Evolutionary conservation across 2,329 filamentous ascomycete species (phyloP).

Genomic region (Clonostachys byssicola): DNA sequence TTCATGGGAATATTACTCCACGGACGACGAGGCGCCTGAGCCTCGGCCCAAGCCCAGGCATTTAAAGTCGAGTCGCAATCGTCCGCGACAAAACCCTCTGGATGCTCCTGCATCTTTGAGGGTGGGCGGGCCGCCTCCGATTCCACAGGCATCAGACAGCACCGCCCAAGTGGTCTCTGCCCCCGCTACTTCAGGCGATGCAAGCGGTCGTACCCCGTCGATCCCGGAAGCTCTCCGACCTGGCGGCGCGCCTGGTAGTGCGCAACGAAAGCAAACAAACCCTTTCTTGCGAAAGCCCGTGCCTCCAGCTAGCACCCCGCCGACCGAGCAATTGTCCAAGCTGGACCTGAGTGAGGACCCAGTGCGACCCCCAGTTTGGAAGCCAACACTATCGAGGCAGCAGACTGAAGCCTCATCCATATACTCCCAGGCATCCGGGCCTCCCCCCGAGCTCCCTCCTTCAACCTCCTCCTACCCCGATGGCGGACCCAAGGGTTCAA

Average conservation of each 20-base stretch:
- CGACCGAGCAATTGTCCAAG: slow-evolving; percentile 2
- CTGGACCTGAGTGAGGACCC: neutral
- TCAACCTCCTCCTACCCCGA: neutral
- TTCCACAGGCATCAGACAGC: neutral
- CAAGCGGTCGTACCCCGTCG: neutral
- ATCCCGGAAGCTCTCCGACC: slow-evolving; percentile 4
- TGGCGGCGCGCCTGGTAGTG: neutral
- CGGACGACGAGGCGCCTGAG: neutral
- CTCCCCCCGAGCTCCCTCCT: neutral
- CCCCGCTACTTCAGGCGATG: neutral
- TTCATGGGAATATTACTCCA: slow-evolving; percentile 3
- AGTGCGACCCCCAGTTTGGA: slow-evolving; percentile 1
- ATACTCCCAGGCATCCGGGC: neutral
- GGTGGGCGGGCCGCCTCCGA: neutral
- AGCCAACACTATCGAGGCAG: slow-evolving; percentile 1
- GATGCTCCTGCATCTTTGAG: neutral
- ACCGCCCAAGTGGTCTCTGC: neutral
- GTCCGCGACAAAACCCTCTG: neutral
- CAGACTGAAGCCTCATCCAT: neutral
- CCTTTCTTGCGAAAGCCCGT: slow-evolving; percentile 4
- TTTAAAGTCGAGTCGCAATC: neutral
- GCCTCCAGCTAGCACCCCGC: neutral
- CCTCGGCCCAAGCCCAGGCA: neutral
- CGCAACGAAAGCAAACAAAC: slow-evolving; percentile 3
- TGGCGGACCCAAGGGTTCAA: neutral